These are phyloP conservation scores for Blumeriella jaapii DNA, from an alignment of 2,329 filamentous ascomycete genomes.

Conservation along the genomic window DNA sequence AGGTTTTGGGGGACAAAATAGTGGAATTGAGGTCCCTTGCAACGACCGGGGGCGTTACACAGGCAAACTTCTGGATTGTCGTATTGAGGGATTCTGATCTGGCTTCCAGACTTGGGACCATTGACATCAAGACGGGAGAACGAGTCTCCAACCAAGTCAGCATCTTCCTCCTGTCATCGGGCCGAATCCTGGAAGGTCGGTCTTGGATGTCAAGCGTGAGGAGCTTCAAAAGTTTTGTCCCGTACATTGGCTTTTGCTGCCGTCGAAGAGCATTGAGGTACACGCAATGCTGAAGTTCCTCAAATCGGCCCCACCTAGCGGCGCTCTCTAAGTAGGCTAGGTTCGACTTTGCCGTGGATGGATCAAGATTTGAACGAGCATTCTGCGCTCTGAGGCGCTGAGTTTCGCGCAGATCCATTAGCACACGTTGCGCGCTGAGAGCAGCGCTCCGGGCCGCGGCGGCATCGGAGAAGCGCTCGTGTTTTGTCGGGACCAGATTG, in stretches of 20 bases:
- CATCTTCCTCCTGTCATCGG: conserved; percentile 48
- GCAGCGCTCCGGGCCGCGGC: conserved; percentile 46
- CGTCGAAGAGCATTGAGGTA: conserved; percentile 73
- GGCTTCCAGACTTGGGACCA: conserved; percentile 65
- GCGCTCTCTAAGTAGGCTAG: conserved; percentile 63
- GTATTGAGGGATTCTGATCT: conserved; percentile 63
- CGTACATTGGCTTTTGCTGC: conserved; percentile 72
- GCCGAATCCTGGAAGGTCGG: conserved; percentile 47
- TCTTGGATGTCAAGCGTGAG: conserved; percentile 53
- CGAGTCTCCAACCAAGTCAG: conserved; percentile 67
- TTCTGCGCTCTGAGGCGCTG: conserved; percentile 53
- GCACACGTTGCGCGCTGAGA: conserved; percentile 56
- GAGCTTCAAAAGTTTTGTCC: conserved; percentile 63
- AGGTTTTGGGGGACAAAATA: conserved; percentile 48
- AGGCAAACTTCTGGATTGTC: conserved; percentile 77
- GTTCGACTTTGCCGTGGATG: conserved; percentile 56
- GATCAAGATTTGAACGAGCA: conserved; percentile 44
- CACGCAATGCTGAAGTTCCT: conserved; percentile 69
- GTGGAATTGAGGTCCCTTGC: conserved; percentile 65
- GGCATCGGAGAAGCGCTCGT: conserved; percentile 51
- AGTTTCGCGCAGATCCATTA: conserved; percentile 60
- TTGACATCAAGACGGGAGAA: conserved; percentile 48
- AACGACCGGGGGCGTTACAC: conserved; percentile 80
- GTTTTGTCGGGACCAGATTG: conserved; percentile 62
- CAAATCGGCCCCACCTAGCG: conserved; percentile 56